phyloP scores from a whole-genome alignment of 2,329 filamentous ascomycete genomes.

The Sclerotinia minor region DNA sequence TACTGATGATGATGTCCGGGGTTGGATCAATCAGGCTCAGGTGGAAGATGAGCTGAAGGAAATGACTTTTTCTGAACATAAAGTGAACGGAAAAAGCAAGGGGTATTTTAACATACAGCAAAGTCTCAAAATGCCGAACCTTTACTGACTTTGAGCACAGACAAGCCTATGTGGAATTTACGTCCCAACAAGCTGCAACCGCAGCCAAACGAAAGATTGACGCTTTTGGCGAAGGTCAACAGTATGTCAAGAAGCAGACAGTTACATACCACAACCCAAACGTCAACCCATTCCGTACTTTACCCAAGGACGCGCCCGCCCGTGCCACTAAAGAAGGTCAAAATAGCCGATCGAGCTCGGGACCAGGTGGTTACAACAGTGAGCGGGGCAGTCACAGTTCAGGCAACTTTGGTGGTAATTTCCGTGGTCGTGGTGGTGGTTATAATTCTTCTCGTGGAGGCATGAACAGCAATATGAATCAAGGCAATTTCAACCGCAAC shows the following conservation, averaged over 20 bases:
- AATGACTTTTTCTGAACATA: constrained; percentile 96
- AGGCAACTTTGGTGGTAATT: constrained; percentile 44
- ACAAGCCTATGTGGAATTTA: constrained; percentile 82
- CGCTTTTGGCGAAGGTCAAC: constrained; percentile 53
- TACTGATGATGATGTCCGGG: constrained; percentile 90
- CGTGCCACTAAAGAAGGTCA: constrained; percentile 62
- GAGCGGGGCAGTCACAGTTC: constrained; percentile 43
- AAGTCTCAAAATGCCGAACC: neutral
- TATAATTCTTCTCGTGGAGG: constrained; percentile 46
- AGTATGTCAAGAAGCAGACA: constrained; percentile 62
- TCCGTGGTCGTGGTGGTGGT: constrained; percentile 51
- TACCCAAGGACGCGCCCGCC: constrained; percentile 82
- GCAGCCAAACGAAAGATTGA: constrained; percentile 83
- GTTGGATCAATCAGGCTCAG: constrained; percentile 76
- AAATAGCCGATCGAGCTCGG: constrained; percentile 54
- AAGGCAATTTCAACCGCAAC: constrained; percentile 54
- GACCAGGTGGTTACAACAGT: constrained; percentile 50
- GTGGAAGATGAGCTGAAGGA: constrained; percentile 86
- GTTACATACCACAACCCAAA: constrained; percentile 75
- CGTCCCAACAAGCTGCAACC: constrained; percentile 78
- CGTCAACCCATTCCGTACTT: constrained; percentile 84
- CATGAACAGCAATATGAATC: constrained; percentile 48
- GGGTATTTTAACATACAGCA: constrained; percentile 62
- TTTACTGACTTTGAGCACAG: constrained; percentile 36
- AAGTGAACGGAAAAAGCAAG: constrained; percentile 98